Evolutionary conservation across 495 filamentous ascomycete genomes (phyloP).

Genomic region (Penicillium turbatum): DNA sequence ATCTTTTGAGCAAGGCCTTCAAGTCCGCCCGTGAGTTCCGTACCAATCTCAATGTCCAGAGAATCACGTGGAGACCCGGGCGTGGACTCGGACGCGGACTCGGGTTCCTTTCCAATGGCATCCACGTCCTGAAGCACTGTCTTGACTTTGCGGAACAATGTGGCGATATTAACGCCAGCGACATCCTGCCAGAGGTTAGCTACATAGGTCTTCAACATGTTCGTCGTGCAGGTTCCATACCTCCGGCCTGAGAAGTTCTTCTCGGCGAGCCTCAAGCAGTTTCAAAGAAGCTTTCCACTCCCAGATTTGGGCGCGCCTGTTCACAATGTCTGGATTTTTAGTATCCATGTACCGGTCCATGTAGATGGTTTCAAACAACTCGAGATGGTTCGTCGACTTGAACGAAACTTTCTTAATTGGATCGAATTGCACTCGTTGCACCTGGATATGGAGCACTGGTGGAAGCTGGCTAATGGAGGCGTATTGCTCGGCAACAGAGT

Average conservation of each 20-base stretch:
- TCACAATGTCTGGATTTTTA: slow-evolving; percentile 52
- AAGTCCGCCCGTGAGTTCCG: slow-evolving; percentile 28
- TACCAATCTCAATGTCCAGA: slow-evolving; percentile 21
- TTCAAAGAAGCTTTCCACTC: slow-evolving; percentile 62
- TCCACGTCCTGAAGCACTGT: slow-evolving; percentile 31
- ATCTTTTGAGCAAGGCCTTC: slow-evolving; percentile 31
- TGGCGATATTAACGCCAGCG: slow-evolving; percentile 31
- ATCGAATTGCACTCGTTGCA: slow-evolving; percentile 74
- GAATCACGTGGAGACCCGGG: slow-evolving; percentile 15
- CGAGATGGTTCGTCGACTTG: slow-evolving; percentile 76
- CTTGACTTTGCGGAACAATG: slow-evolving; percentile 29
- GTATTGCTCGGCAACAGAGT: slow-evolving; percentile 60
- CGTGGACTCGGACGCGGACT: slow-evolving; percentile 2
- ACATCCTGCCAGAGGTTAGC: slow-evolving; percentile 23
- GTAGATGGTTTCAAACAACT: slow-evolving; percentile 71
- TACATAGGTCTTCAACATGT: background rate
- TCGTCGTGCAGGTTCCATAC: slow-evolving; percentile 25
- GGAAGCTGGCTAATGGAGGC: slow-evolving; percentile 72
- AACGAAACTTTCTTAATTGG: slow-evolving; percentile 52
- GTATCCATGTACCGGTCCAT: slow-evolving; percentile 86
- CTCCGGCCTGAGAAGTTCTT: slow-evolving; percentile 42
- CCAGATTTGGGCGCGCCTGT: slow-evolving; percentile 67
- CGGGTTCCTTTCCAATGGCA: slow-evolving; percentile 15
- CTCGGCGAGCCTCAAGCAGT: slow-evolving; percentile 46
- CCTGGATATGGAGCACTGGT: slow-evolving; percentile 82